phyloP scores from a whole-genome alignment of 495 filamentous ascomycete species.

The Tuber magnatum region DNA sequence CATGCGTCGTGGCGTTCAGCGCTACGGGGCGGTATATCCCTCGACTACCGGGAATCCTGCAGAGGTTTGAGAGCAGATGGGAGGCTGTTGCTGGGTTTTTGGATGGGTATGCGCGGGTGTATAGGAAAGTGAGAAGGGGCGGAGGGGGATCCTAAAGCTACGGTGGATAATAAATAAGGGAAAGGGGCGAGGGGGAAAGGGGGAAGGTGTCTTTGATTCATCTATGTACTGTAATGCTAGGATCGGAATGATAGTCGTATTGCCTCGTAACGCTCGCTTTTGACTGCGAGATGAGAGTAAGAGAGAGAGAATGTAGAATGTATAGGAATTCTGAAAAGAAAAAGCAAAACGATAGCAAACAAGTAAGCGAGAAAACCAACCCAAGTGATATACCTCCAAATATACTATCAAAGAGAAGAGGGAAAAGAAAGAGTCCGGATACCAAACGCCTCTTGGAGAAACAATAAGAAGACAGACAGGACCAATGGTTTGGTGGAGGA shows the following conservation, averaged over 20 bases:
- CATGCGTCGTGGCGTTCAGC: conserved; percentile 7
- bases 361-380: conserved; percentile 1
- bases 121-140: not conserved
- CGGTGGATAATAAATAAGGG: not conserved
- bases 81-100: conserved; percentile 8
- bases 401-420: not conserved
- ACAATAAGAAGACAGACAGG: not conserved
- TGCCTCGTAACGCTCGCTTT: not conserved
- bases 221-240: not conserved
- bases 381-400: not conserved
- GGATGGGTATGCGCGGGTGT: conserved; percentile 5
- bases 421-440: not conserved
- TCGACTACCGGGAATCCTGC: conserved; percentile 1
- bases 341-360: not conserved
- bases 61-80: conserved; percentile 7
- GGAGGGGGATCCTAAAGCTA: not conserved
- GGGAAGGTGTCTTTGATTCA: not conserved
- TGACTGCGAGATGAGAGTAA: not conserved
- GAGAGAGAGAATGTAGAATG: not conserved
- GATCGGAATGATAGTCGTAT: not conserved
- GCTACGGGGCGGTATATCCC: conserved; percentile 12
- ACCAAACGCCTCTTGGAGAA: not conserved
- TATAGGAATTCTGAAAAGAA: not conserved
- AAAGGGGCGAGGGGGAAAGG: not conserved
- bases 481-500: not conserved